Conservation (phyloP, 371 early-diverging fungal genomes). For the Syncephalastrum contaminatum region DNA sequence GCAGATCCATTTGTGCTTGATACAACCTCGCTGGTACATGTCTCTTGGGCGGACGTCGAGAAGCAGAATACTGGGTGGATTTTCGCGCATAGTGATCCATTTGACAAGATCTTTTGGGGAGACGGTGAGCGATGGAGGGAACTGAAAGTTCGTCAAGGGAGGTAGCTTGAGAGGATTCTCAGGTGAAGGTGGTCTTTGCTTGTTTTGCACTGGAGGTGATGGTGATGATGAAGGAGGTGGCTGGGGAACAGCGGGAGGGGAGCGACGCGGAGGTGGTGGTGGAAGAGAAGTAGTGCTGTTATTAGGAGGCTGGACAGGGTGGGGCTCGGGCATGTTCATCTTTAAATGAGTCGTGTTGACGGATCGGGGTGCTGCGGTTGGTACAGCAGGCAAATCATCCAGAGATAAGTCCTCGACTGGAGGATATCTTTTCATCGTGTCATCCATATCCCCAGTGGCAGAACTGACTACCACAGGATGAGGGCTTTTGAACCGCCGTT, state of each 20-base stretch:
- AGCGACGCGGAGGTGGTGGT: neutral
- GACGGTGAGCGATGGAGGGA: conserved; percentile 24
- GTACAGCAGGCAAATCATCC: conserved; percentile 26
- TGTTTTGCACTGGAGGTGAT: conserved; percentile 7
- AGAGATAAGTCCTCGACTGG: conserved; percentile 12
- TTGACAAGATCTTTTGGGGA: conserved; percentile 44
- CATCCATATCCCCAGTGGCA: conserved; percentile 7
- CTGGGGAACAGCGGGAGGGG: conserved; percentile 2
- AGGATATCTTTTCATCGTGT: conserved; percentile 15
- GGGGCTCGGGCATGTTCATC: conserved; percentile 14
- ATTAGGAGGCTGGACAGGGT: conserved; percentile 1
- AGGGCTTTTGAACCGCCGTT: conserved; percentile 7
- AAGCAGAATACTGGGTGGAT: conserved; percentile 62
- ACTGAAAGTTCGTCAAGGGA: conserved; percentile 23
- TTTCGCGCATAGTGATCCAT: conserved; percentile 30
- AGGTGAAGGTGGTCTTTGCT: neutral
- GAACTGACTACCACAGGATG: neutral
- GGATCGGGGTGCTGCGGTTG: conserved; percentile 15
- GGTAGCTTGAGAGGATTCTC: conserved; percentile 11
- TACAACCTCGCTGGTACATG: conserved; percentile 68
- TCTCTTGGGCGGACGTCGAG: conserved; percentile 80
- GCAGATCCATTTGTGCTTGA: conserved; percentile 68
- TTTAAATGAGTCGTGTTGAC: neutral
- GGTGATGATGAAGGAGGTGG: conserved; percentile 1
- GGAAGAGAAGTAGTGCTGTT: neutral